Evolutionary conservation across 441 rosid genomes (phyloP), one percentile per base, ranked within the genome.

Genomic region (Gossypium schwendimanii): DNA sequence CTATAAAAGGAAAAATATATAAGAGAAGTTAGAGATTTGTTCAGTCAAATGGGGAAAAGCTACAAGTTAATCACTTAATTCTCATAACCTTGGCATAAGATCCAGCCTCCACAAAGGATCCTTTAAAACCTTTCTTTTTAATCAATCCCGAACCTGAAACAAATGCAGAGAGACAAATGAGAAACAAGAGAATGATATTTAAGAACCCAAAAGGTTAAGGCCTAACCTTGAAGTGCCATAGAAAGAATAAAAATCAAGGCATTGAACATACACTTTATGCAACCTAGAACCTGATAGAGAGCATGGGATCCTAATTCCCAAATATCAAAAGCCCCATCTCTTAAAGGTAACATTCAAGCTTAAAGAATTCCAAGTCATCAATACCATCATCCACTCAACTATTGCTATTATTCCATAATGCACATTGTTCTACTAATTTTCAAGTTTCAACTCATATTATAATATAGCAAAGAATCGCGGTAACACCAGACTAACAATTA

Each of bases 41-140:
- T 20, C 17, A 41, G 20, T 65, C 36, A 20, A 21, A 44, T 17
- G 14, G 31, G 55, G 18, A 2, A 21, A 20, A 65, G 49, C 36
- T 65, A 45, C 10, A 2, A 44, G 33, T 45, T 21, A 21, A 65
- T 45, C 20, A 44, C 12, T 21, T 45, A 15, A 33, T 28, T 50
- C 31, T 57, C 55, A 61, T 73, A 36, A 93, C 97, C 96, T 92
- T 94, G 28, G 98, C 98, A 83, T 82, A 80, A 71, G 96, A 85
- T 58, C 92, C 97, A 11, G 97, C 96, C 52, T 91, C 94, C 9
- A n/a, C 87, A 55, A 94, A 81, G 17, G 97, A 90, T 74, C 94
- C 96, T 74, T 83, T 89, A 17, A 89, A 84, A 44, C 97, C 93
- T 78, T 87, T 86, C 83, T 80, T 94, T 88, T 84, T 86, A 70